A percentile compares a stretch with the other conserved stretches of the same genome.
Conservation (phyloP, 495 filamentous ascomycete genomes). For the Ascodesmis nigricans region DNA sequence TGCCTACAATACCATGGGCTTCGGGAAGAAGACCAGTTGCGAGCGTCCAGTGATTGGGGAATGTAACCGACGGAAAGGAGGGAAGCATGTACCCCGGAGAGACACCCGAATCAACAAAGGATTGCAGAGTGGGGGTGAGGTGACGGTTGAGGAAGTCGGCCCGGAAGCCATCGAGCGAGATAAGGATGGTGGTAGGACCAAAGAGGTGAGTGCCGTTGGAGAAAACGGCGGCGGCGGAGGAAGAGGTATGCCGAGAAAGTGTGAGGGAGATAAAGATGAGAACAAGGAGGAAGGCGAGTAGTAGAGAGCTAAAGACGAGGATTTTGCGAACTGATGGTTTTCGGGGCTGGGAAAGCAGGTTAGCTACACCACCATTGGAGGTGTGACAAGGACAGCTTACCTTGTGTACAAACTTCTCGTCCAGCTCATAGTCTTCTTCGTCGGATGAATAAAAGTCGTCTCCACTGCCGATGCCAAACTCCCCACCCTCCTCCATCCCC, state of each 20-base stretch:
- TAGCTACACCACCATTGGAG: neutral
- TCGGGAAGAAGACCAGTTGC: constrained; percentile 85
- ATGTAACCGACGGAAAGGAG: constrained; percentile 88
- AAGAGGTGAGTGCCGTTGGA: constrained; percentile 74
- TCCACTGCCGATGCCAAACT: constrained; percentile 25
- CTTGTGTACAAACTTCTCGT: constrained; percentile 27
- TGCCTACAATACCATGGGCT: constrained; percentile 79
- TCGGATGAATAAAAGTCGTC: constrained; percentile 9
- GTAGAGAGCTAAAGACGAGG: constrained; percentile 4
- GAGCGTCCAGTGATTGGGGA: constrained; percentile 93
- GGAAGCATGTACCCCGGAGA: constrained; percentile 81
- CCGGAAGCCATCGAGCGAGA: constrained; percentile 93
- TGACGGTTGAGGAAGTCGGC: constrained; percentile 75
- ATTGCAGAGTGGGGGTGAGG: constrained; percentile 60
- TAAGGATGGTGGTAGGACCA: constrained; percentile 73
- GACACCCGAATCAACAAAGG: constrained; percentile 60
- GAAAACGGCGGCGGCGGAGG: constrained; percentile 17
- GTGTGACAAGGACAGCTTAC: constrained; percentile 11
- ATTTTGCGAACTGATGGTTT: constrained; percentile 11
- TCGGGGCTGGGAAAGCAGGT: constrained; percentile 10
- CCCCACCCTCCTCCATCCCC: constrained; percentile 39
- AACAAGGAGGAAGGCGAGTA: constrained; percentile 27
- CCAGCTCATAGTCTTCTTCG: constrained; percentile 21
- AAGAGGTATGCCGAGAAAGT: constrained; percentile 26
- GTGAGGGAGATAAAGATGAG: constrained; percentile 30